phyloP scores from a whole-genome alignment of 257 asterid species.

The Buddleja alternifolia region DNA sequence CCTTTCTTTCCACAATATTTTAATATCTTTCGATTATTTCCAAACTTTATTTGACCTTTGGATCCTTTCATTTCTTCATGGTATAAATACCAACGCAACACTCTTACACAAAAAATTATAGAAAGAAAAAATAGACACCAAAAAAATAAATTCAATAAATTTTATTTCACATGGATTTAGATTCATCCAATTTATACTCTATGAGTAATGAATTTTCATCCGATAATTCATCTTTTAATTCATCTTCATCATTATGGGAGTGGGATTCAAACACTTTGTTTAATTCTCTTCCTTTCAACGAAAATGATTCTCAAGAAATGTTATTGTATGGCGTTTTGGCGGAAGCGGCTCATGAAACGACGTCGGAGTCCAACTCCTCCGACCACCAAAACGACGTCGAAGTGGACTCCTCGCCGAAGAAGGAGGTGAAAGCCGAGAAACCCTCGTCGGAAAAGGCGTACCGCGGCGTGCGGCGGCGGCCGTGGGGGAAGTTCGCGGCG shows the following conservation, averaged over 20 bases:
- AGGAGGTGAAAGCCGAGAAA: not conserved
- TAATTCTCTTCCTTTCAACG: conserved; percentile 46
- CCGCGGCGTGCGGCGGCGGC: conserved; percentile 78
- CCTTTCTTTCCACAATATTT: not conserved
- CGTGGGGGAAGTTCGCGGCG: conserved; percentile 93
- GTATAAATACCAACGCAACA: conserved; percentile 20
- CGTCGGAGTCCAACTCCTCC: conserved; percentile 45
- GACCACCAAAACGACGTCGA: conserved; percentile 37
- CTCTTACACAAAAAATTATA: not conserved
- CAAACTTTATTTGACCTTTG: not conserved
- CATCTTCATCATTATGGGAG: conserved; percentile 18
- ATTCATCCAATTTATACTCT: conserved; percentile 7
- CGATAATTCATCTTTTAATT: conserved; percentile 19
- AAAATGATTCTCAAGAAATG: conserved; percentile 51
- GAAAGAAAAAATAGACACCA: not conserved
- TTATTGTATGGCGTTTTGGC: conserved; percentile 33
- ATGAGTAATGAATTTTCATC: conserved; percentile 25
- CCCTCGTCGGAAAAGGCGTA: conserved; percentile 42
- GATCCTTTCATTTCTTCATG: not conserved
- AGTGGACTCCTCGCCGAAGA: conserved; percentile 41
- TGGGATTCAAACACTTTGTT: conserved; percentile 24
- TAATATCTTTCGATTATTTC: not conserved
- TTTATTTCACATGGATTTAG: conserved; percentile 24
- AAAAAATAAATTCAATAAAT: not conserved
- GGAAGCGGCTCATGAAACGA: conserved; percentile 38